Base-by-base conservation (phyloP, 441 rosid species). In the Kokia cookei region DNA sequence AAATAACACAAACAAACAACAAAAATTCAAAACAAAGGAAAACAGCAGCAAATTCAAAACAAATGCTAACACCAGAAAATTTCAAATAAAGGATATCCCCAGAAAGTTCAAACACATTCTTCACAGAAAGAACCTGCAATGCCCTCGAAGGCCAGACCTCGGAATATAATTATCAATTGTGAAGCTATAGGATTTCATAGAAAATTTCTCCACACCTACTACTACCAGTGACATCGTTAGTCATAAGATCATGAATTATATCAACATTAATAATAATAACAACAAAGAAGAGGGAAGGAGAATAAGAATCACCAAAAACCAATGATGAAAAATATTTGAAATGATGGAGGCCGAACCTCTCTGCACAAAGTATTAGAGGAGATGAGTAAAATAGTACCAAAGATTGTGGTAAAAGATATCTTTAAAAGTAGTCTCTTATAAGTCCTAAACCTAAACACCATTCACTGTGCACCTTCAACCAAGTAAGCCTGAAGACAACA, bases 131-230 rank as follows among this genome's bases (percentile, higher is more conserved):
- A 29, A 57, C 42, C 61, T 9, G 19, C 29, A 40, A 57, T 10
- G 58, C 76, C 75, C 69, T 77, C 69, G 43, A 69, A 77, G 53
- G 55, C 27, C 76, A 66, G 40, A 50, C 7, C 43, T 15, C 58
- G 10, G 13, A 67, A 24, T 32, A 65, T 47, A 27, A 26, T 45
- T 22, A 72, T 60, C 12, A 13, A 19, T n/a, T 10, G 45, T 29
- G 24, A 43, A 27, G 59, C 13, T 53, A 71, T 24, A 4, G 4
- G 27, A 45, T 29, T 71, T 62, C 64, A 27, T 43, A 57, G 32
- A 72, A 76, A 32, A 63, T 61, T 72, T 27, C 19, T 59, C 73
- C 61, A 50, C 54, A 50, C 50, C 64, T 11, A 12, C 19, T 24
- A 51, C 45, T 32, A 51, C 47, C 72, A 51, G 47, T 51, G 29